Base-by-base conservation (phyloP, 768 basidiomycete species). In the Favolaschia claudopus region DNA sequence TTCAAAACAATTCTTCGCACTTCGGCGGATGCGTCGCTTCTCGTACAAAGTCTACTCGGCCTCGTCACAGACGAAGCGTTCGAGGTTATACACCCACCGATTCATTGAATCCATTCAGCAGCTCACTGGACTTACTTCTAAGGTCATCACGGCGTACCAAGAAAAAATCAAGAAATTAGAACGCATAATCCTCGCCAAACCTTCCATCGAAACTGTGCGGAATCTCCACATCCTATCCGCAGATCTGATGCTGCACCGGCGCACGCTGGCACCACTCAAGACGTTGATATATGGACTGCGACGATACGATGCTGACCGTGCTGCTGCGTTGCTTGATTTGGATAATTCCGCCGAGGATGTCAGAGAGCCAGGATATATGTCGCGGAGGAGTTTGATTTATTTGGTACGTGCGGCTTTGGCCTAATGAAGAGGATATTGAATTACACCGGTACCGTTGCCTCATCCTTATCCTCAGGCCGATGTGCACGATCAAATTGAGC, bases 401-500 rank as follows among this genome's bases (percentile, higher is more conserved):
- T 76, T 89, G 40, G 88, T 88, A 47, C 12, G 80, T 72, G 32
- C 27, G n/a, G n/a, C n/a, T n/a, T n/a, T n/a, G n/a, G n/a, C n/a
- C n/a, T n/a, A n/a, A n/a, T n/a, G n/a, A n/a, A n/a, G n/a, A n/a
- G n/a, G n/a, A n/a, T n/a, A n/a, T n/a, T n/a, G n/a, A n/a, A n/a
- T n/a, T n/a, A n/a, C n/a, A n/a, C n/a, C n/a, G n/a, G n/a, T n/a
- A n/a, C n/a, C n/a, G n/a, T n/a, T n/a, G n/a, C n/a, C n/a, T n/a
- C n/a, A n/a, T n/a, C n/a, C n/a, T n/a, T n/a, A 39, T 13, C 13
- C n/a, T 25, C 57, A 88, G 86, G 88, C 89, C 20, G 90, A 92
- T 67, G 87, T 91, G 6, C 79, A 83, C 62, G 90, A 92, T 68
- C 89, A 92, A 64, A 86, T 89, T 77, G 90, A 91, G 53, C 87